Base-by-base conservation (phyloP, 2,329 filamentous ascomycete species). In the Furcasterigmium furcatum region DNA sequence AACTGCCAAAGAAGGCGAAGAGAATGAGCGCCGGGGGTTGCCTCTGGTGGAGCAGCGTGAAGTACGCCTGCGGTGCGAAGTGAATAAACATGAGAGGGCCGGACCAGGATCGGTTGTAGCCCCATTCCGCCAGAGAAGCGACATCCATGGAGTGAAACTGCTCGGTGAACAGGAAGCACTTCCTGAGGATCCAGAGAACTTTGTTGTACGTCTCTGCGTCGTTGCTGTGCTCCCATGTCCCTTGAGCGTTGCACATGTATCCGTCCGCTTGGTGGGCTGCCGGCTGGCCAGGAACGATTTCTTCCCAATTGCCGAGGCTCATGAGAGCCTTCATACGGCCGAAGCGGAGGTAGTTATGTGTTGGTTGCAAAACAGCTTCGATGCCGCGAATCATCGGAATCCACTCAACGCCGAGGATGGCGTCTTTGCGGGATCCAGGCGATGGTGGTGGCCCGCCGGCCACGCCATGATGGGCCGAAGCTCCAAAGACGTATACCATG, bases 381-480 rank as follows among this genome's bases (percentile, higher is more conserved):
- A 55, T 30, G 18, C 54, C 54, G 10, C 47, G 51, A 6, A 52
- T 40, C 51, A 55, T 56, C 4, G 50, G 47, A 18, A 55, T 52
- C 51, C 49, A 52, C 14, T 55, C 54, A 3, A 43, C 27, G 10
- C 53, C 52, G 4, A 56, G 43, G 1, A 53, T 34, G 4, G 45
- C 45, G 14, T 52, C 50, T n/a, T 46, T 50, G 2, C 44, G 45
- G 12, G 34, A 19, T 5, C 9, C 30, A n/a, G n/a, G n/a, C n/a
- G n/a, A n/a, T n/a, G n/a, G n/a, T n/a, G n/a, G n/a, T n/a, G 24
- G 24, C 24, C 24, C 24, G 24, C 7, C 24, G 7, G 24, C 7
- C 24, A 12, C 24, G 24, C 7, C 7, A 12, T 27, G 35, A 19
- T 36, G 35, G 12, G 21, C 43, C 4, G 45, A 41, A 9, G 49